Percentiles rank a stretch among this genome's conserved stretches.
Evolutionary conservation across 73 alveolate species (phyloP).

Genomic region (Blepharisma stoltei): DNA sequence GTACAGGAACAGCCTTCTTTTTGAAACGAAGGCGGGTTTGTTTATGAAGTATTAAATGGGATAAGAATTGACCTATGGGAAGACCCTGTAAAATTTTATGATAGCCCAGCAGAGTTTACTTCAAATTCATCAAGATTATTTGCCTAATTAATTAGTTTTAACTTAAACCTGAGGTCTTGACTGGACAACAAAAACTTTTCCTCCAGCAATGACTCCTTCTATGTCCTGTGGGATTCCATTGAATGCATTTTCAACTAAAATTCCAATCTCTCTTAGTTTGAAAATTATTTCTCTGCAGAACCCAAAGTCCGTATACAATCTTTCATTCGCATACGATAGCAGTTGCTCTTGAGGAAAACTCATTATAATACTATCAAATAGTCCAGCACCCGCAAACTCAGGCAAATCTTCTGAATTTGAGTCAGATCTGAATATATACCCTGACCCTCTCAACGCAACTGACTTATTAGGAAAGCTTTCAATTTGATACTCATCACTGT

Average conservation of each 20-base stretch:
- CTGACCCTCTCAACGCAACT: constrained; percentile 59
- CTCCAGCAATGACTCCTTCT: constrained; percentile 75
- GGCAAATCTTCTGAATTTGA: constrained; percentile 84
- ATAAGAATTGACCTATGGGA: constrained; percentile 29
- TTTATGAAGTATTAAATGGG: constrained; percentile 12
- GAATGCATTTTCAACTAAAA: constrained; percentile 60
- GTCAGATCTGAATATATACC: constrained; percentile 80
- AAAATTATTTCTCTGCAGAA: constrained; percentile 54
- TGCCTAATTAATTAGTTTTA: too few species aligned
- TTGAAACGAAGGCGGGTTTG: background rate
- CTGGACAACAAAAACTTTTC: constrained; percentile 70
- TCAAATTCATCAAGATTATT: too few species aligned
- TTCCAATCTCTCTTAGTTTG: constrained; percentile 58
- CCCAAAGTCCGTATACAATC: constrained; percentile 48
- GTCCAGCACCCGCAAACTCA: constrained; percentile 90
- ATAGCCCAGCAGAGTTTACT: background rate
- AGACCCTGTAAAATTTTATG: constrained; percentile 14
- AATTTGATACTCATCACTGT: constrained; percentile 34
- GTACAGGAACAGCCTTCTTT: background rate
- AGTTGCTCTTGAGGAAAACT: constrained; percentile 57
- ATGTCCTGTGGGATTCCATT: constrained; percentile 72
- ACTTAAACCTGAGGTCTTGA: constrained; percentile 65
- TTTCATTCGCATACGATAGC: constrained; percentile 51
- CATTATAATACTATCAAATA: constrained; percentile 78
- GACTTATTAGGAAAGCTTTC: constrained; percentile 77